Percentiles rank a stretch among this genome's conserved stretches.
These are phyloP conservation scores for Podaxis mareebaensis DNA, from an alignment of 768 basidiomycete species.

Conservation along the genomic window DNA sequence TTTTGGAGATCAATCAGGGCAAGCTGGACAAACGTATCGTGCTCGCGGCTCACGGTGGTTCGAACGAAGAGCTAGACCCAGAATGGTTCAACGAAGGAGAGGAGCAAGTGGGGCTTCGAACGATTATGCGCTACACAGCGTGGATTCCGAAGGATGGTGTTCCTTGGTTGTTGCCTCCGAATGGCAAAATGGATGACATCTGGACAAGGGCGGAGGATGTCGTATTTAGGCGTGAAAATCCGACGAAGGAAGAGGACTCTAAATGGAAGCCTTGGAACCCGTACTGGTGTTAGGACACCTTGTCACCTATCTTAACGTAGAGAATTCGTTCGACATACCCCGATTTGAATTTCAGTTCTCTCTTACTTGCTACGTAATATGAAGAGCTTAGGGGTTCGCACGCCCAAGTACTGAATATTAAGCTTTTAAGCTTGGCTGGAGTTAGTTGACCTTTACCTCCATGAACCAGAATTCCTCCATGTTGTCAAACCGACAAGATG, in stretches of 20 bases:
- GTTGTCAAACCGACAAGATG: no score
- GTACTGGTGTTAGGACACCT: not conserved
- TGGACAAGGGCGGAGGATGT: not conserved
- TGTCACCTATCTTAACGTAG: not conserved
- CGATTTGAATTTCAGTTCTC: no score
- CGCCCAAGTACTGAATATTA: not conserved
- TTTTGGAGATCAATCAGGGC: not conserved
- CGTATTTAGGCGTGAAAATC: not conserved
- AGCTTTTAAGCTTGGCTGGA: no score
- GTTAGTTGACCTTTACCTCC: no score
- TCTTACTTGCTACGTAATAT: no score
- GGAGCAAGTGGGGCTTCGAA: not conserved
- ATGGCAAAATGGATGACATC: not conserved
- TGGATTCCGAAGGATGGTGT: not conserved
- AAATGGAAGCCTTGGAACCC: not conserved
- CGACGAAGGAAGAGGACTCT: not conserved
- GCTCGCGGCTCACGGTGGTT: not conserved
- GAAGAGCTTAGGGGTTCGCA: not conserved
- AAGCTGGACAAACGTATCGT: not conserved
- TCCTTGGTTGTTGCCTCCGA: not conserved
- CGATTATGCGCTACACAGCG: not conserved
- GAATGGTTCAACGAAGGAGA: not conserved
- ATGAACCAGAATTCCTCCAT: no score
- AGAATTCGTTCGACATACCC: no score
- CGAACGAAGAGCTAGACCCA: not conserved